These are phyloP conservation scores for Aspergillus terreus DNA, from an alignment of 2,329 filamentous ascomycete genomes.

Conservation along the genomic window DNA sequence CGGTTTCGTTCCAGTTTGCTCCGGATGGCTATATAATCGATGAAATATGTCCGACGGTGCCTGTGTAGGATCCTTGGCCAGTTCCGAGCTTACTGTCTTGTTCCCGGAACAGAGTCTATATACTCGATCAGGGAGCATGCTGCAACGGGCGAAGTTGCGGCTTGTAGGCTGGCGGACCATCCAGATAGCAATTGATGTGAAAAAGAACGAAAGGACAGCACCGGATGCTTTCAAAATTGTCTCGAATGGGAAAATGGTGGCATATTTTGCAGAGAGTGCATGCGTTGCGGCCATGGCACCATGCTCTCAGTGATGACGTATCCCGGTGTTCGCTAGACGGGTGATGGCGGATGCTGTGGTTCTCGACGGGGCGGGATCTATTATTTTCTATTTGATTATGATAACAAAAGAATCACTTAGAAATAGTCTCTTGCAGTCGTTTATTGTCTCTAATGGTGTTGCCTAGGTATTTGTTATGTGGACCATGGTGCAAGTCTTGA, in stretches of 20 bases:
- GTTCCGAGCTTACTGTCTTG: conserved; percentile 55
- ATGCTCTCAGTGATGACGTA: conserved; percentile 3
- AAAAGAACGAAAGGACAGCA: conserved; percentile 1
- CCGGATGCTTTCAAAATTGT: conserved; percentile 4
- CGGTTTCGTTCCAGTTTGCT: conserved; percentile 14
- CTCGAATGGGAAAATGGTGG: neutral
- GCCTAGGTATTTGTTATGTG: too few species aligned
- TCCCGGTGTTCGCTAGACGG: neutral
- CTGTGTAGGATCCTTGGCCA: conserved; percentile 53
- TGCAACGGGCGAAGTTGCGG: conserved; percentile 9
- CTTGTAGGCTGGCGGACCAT: conserved; percentile 13
- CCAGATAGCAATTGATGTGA: conserved; percentile 8
- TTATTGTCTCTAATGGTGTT: neutral
- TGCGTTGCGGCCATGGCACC: neutral
- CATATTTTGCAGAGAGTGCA: neutral
- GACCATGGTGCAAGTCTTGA: too few species aligned
- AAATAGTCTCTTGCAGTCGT: neutral
- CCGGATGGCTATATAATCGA: conserved; percentile 48
- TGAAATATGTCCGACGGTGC: conserved; percentile 54
- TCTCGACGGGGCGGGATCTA: too few species aligned
- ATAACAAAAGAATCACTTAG: too few species aligned
- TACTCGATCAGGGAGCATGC: conserved; percentile 46
- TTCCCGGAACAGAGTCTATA: conserved; percentile 50
- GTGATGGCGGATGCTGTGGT: too few species aligned
- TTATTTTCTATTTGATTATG: too few species aligned